phyloP scores from a whole-genome alignment of 2,329 filamentous ascomycete species.

The Scleromitrula shiraiana region DNA sequence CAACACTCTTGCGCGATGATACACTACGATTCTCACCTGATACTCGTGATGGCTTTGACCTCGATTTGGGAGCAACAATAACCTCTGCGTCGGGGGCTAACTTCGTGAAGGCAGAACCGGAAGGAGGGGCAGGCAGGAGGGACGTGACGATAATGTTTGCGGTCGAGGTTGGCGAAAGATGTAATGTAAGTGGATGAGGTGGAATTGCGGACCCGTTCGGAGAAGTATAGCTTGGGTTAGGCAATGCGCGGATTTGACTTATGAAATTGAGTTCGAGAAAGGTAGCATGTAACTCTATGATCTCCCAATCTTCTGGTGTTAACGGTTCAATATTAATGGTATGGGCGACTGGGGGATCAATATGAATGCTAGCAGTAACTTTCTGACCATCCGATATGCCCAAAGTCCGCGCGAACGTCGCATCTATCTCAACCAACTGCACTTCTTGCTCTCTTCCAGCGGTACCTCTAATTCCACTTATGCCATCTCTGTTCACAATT shows the following conservation, averaged over 20 bases:
- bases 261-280: slow-evolving; percentile 93
- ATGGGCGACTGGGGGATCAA: slow-evolving; percentile 85
- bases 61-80: slow-evolving; percentile 89
- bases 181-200: slow-evolving; percentile 77
- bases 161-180: slow-evolving; percentile 90
- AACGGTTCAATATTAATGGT: slow-evolving; percentile 95
- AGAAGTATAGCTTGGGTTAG: slow-evolving; percentile 65
- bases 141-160: slow-evolving; percentile 84
- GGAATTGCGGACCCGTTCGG: slow-evolving; percentile 42
- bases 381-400: slow-evolving; percentile 77
- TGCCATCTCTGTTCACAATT: slow-evolving; percentile 65
- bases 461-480: slow-evolving; percentile 50
- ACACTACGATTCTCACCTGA: slow-evolving; percentile 74
- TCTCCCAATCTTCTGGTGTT: slow-evolving; percentile 96
- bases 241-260: slow-evolving; percentile 84
- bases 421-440: slow-evolving; percentile 76
- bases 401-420: slow-evolving; percentile 69
- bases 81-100: slow-evolving; percentile 92
- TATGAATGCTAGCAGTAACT: slow-evolving; percentile 62
- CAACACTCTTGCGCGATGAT: slow-evolving; percentile 69
- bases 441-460: slow-evolving; percentile 65
- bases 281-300: slow-evolving; percentile 93
- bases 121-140: slow-evolving; percentile 64
- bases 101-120: slow-evolving; percentile 74
- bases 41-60: slow-evolving; percentile 58